phyloP scores from a whole-genome alignment of 352 stramenopile genomes.

The Halophytophthora polymorphica region DNA sequence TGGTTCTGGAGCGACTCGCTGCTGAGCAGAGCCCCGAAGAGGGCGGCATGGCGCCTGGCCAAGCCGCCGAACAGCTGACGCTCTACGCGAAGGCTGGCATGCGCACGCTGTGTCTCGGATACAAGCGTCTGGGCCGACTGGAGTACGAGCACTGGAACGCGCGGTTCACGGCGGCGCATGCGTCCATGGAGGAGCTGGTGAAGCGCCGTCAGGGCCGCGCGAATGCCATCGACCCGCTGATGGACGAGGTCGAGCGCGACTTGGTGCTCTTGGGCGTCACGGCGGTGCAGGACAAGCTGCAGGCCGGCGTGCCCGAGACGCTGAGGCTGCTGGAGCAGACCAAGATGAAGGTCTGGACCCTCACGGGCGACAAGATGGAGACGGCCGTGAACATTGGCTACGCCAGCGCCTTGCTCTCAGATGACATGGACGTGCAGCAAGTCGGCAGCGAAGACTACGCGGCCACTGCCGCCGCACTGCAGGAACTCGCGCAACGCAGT shows the following conservation, averaged over 20 bases:
- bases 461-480: constrained; percentile 45
- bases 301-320: constrained; percentile 87
- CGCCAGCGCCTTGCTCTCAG: constrained; percentile 78
- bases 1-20: constrained; percentile 69
- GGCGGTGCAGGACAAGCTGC: constrained; percentile 93
- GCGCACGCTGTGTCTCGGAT: constrained; percentile 74
- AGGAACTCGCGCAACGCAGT: constrained; percentile 39
- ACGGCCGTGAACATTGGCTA: constrained; percentile 96
- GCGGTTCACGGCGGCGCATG: constrained; percentile 48
- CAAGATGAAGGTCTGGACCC: constrained; percentile 93
- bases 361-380: constrained; percentile 94
- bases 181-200: constrained; percentile 69
- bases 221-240: constrained; percentile 73
- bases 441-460: constrained; percentile 57
- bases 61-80: constrained; percentile 50
- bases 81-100: constrained; percentile 68
- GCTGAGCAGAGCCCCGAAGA: constrained; percentile 23
- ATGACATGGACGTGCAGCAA: constrained; percentile 76
- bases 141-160: constrained; percentile 63
- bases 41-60: constrained; percentile 17
- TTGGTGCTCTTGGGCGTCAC: constrained; percentile 84
- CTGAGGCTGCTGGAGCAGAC: constrained; percentile 83
- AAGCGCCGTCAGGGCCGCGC: constrained; percentile 58
- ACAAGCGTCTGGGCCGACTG: constrained; percentile 47
- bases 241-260: constrained; percentile 82